phyloP scores from a whole-genome alignment of 192 early-diverging fungal species.

The Coemansia sp. region DNA sequence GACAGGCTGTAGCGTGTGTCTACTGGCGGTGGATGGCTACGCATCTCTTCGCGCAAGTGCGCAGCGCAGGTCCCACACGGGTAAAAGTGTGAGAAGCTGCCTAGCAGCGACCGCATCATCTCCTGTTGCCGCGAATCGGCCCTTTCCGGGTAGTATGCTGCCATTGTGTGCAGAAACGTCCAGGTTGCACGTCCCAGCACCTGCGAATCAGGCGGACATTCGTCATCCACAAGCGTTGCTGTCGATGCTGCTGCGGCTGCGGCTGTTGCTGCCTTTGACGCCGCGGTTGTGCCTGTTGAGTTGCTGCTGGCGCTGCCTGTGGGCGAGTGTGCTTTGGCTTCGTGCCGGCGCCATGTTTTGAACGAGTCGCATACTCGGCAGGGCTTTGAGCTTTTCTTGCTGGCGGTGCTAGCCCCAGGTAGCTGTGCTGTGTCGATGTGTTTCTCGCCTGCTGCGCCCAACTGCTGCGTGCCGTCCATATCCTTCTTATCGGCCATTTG shows the following conservation, averaged over 20 bases:
- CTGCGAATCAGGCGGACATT: constrained; percentile 81
- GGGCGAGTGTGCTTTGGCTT: constrained; percentile 45
- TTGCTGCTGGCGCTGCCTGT: neutral
- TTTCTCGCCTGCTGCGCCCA: too few species aligned
- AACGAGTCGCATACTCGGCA: constrained; percentile 78
- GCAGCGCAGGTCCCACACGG: constrained; percentile 88
- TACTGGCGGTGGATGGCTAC: constrained; percentile 72
- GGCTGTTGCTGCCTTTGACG: too few species aligned
- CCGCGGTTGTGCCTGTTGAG: neutral
- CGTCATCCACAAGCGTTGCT: constrained; percentile 25
- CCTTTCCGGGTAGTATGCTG: constrained; percentile 89
- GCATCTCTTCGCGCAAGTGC: constrained; percentile 79
- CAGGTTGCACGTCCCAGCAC: constrained; percentile 87
- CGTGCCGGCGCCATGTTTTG: constrained; percentile 61
- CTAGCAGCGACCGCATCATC: constrained; percentile 71
- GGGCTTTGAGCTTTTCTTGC: constrained; percentile 60
- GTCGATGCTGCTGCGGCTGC: constrained; percentile 20
- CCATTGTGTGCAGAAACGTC: constrained; percentile 97
- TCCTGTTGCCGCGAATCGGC: constrained; percentile 69
- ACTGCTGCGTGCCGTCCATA: too few species aligned
- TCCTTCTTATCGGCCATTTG: neutral
- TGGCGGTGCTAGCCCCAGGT: neutral
- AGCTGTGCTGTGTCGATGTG: too few species aligned
- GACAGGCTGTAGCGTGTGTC: constrained; percentile 63
- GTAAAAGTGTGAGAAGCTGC: constrained; percentile 81